Evolutionary conservation across 2,329 filamentous ascomycete species (phyloP), one percentile per base, ranked within the genome.

Genomic region (Zasmidium angulare): DNA sequence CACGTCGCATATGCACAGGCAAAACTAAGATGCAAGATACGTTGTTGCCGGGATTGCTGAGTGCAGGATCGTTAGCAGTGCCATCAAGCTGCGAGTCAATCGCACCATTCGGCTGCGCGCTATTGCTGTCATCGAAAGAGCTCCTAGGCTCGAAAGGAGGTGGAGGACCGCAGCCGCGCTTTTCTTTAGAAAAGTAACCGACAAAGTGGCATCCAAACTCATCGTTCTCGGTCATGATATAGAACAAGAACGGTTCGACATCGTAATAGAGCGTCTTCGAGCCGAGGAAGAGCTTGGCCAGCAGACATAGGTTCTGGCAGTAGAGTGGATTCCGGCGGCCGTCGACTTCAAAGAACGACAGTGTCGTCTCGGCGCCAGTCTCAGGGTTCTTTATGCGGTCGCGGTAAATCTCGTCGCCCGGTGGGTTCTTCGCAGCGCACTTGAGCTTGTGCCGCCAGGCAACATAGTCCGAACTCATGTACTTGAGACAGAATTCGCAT

Each of bases 131-230:
- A 52, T 70, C 68, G 49, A 69, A 68, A 10, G 66, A 69, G 29
- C 62, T 64, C 36, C 67, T 61, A 19, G 68, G 59, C 46, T 68
- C 61, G 68, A 93, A 89, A 62, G 92, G 96, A 75, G 91, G 93
- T 1, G 91, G 89, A 36, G 65, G 67, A 2, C 68, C 68, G 47
- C 68, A 69, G 11, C 72, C 72, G 47, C 96, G 84, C 77, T 99
- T 99, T 77, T 99, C 95, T 74, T 99, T 99, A 53, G 95, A 98
- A 70, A 99, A 99, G 73, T 99, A 99, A n/a, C 95, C 95, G 23
- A 98, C 93, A 67, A 99, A 95, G 73, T 97, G 95, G 72, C 95
- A 97, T 19, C 93, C 93, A 19, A 89, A 85, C 57, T 95, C 89
- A 70, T 97, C 90, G 68, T 93, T 93, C 69, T 96, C 95, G 65